These are phyloP conservation scores for Paraleonurus japonicus DNA, from an alignment of 257 asterid genomes.

Conservation along the genomic window DNA sequence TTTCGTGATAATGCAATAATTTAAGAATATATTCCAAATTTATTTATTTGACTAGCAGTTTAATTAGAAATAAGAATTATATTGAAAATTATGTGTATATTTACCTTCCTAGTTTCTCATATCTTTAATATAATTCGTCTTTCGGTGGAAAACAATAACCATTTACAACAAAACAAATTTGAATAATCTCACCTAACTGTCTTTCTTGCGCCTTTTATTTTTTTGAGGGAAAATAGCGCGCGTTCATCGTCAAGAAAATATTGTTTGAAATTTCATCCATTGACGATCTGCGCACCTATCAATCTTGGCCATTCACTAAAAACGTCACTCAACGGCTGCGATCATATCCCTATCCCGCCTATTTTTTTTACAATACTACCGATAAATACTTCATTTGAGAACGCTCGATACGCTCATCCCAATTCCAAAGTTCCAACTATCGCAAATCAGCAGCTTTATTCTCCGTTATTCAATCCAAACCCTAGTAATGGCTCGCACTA, in stretches of 20 bases:
- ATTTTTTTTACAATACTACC: not conserved
- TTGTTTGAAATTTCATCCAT: not conserved
- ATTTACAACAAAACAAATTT: not conserved
- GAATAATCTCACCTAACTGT: not conserved
- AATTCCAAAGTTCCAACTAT: not conserved
- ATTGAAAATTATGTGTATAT: no score
- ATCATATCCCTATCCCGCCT: constrained; percentile 15
- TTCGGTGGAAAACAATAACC: no score
- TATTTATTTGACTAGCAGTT: no score
- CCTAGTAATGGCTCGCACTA: constrained; percentile 20
- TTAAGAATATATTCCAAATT: no score
- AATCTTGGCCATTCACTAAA: not conserved
- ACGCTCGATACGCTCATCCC: not conserved
- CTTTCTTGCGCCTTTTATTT: not conserved
- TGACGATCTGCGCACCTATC: not conserved
- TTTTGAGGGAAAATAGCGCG: not conserved
- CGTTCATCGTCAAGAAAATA: not conserved
- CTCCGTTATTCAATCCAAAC: not conserved
- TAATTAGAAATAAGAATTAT: no score
- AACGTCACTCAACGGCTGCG: not conserved
- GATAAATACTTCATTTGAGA: not conserved
- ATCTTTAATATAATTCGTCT: no score
- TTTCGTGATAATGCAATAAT: no score
- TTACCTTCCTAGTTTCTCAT: no score
- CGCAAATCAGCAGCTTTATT: not conserved